Evolutionary conservation across 2,329 filamentous ascomycete species (phyloP).

Genomic region (Teratosphaeria pseudoeucalypti): DNA sequence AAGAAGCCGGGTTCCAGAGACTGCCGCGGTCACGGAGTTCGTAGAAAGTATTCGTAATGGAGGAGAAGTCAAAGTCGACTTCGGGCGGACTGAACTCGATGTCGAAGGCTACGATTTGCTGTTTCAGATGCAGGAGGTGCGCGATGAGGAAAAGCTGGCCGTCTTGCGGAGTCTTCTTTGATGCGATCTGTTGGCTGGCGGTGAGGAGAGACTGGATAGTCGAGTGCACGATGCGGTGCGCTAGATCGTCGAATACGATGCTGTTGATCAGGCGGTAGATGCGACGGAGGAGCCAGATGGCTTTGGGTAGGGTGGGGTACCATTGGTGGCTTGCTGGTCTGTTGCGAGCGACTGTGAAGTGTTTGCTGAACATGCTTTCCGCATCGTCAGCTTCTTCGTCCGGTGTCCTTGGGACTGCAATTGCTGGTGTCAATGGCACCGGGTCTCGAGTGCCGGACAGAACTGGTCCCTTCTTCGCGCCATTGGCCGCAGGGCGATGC

Average conservation of each 20-base stretch:
- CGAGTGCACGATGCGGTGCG: constrained; percentile 77
- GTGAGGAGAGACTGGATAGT: constrained; percentile 74
- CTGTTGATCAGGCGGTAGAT: constrained; percentile 62
- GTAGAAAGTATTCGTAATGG: constrained; percentile 55
- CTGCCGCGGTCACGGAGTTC: constrained; percentile 55
- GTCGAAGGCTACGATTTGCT: constrained; percentile 90
- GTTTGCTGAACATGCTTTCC: constrained; percentile 30
- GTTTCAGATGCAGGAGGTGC: constrained; percentile 88
- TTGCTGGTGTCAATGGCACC: constrained; percentile 25
- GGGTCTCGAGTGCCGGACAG: constrained; percentile 41
- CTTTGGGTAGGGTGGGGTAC: constrained; percentile 58
- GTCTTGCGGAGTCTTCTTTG: constrained; percentile 56
- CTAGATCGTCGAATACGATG: constrained; percentile 60
- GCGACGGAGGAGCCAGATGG: constrained; percentile 57
- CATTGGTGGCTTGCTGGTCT: constrained; percentile 30
- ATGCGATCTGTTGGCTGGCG: constrained; percentile 57
- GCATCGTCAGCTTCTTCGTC: constrained; percentile 42
- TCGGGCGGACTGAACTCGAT: constrained; percentile 66
- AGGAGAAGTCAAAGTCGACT: constrained; percentile 56
- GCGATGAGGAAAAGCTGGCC: constrained; percentile 87
- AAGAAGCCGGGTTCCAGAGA: constrained; percentile 54
- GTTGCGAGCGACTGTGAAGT: constrained; percentile 4
- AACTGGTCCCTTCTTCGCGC: constrained; percentile 28
- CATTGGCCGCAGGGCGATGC: constrained; percentile 14
- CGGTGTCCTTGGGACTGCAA: constrained; percentile 38